phyloP scores from a whole-genome alignment of 2,329 filamentous ascomycete species.

The Phyllosticta citrichinensis region DNA sequence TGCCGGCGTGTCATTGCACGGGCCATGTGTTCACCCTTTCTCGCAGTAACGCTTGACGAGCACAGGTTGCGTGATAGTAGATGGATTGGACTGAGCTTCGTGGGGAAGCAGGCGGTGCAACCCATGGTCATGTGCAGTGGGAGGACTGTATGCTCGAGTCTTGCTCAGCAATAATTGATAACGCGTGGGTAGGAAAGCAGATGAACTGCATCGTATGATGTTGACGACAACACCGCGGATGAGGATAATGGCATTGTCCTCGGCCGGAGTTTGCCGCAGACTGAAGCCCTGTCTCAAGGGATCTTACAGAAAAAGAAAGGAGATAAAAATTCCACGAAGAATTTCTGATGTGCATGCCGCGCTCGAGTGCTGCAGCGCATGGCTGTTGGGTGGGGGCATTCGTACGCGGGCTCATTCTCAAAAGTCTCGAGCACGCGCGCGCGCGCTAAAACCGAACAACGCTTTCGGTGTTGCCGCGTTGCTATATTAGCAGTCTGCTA shows the following conservation, averaged over 20 bases:
- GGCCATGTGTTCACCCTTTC: neutral
- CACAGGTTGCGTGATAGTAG: neutral
- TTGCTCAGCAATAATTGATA: neutral
- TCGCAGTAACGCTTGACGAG: neutral
- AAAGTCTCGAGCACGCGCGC: neutral
- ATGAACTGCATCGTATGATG: neutral
- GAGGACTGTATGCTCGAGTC: neutral
- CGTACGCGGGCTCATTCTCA: neutral
- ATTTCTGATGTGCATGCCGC: neutral
- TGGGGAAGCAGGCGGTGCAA: neutral
- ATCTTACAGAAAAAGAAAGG: neutral
- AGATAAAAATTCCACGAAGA: neutral
- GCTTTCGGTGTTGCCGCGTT: conserved; percentile 8
- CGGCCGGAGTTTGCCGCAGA: neutral
- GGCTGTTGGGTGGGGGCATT: neutral
- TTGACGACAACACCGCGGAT: neutral
- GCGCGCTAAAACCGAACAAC: neutral
- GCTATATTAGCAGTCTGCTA: conserved; percentile 5
- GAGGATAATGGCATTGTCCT: neutral
- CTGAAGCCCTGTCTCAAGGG: neutral
- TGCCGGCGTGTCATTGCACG: neutral
- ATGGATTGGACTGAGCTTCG: neutral
- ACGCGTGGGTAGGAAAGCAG: neutral
- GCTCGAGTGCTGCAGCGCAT: neutral
- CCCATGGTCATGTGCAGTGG: neutral